These are phyloP conservation scores for Aspergillus sp. DNA, from an alignment of 2,329 filamentous ascomycete genomes.

Conservation along the genomic window DNA sequence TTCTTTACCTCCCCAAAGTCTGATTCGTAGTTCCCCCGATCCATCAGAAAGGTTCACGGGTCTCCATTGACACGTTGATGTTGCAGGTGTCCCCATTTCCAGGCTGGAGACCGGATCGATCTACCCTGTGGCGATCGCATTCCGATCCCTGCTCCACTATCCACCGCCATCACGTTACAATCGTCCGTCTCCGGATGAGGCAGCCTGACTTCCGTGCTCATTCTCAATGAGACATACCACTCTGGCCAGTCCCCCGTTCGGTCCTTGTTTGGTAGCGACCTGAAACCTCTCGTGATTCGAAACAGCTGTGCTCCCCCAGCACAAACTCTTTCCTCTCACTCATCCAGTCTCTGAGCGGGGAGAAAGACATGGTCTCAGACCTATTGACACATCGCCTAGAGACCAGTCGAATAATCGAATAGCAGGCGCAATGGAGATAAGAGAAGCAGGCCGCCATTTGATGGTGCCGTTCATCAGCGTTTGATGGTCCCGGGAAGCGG, in stretches of 20 bases:
- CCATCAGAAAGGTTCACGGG: neutral
- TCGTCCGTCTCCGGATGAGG: neutral
- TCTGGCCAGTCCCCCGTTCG: slow-evolving; percentile 10
- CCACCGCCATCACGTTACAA: neutral
- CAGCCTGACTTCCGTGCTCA: neutral
- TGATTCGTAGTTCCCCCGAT: slow-evolving; percentile 1
- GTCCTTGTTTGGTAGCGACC: neutral
- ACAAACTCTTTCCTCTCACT: neutral
- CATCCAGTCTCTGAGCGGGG: neutral
- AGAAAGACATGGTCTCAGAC: slow-evolving; percentile 17
- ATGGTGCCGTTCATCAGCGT: slow-evolving; percentile 2
- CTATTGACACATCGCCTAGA: neutral
- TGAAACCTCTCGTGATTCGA: slow-evolving; percentile 1
- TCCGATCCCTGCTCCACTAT: slow-evolving; percentile 15
- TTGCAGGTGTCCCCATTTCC: slow-evolving; percentile 10
- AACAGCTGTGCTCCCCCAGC: neutral
- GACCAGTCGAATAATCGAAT: neutral
- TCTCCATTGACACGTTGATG: slow-evolving; percentile 16
- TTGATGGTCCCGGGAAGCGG: slow-evolving; percentile 13
- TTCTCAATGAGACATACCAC: slow-evolving; percentile 22
- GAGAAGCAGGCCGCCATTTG: neutral
- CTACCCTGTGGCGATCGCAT: slow-evolving; percentile 17
- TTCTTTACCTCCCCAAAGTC: neutral
- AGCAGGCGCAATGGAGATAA: slow-evolving; percentile 2
- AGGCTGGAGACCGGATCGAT: slow-evolving; percentile 11